Conservation (phyloP, 768 basidiomycete genomes). For the Kwoniella mangroviensis region DNA sequence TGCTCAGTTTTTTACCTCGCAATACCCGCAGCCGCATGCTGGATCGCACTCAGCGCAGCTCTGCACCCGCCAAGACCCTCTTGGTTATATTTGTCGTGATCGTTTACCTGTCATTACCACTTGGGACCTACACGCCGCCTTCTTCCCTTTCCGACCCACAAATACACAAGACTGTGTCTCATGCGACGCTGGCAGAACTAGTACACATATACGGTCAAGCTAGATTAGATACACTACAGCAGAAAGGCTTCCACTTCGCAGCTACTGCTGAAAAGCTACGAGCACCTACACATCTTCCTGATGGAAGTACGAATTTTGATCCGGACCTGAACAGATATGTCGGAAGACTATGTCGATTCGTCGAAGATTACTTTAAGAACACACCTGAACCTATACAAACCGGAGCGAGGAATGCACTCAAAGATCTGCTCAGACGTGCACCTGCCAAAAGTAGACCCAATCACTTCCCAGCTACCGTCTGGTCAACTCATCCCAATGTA, state of each 20-base stretch:
- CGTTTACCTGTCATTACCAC: slow-evolving; percentile 6
- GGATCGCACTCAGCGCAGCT: background rate
- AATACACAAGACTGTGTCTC: background rate
- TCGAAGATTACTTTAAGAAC: slow-evolving; percentile 3
- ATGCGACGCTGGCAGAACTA: slow-evolving; percentile 5
- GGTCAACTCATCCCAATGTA: slow-evolving; percentile 22
- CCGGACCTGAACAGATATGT: slow-evolving; percentile 4
- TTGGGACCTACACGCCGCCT: background rate
- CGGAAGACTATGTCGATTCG: slow-evolving; percentile 4
- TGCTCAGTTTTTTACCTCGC: slow-evolving; percentile 2
- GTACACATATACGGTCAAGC: slow-evolving; percentile 17
- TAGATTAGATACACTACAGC: background rate
- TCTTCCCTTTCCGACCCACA: background rate
- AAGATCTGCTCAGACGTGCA: background rate
- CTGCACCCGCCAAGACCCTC: slow-evolving; percentile 8
- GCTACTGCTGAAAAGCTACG: slow-evolving; percentile 12
- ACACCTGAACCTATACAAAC: background rate
- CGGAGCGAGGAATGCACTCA: slow-evolving; percentile 7
- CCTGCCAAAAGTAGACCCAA: slow-evolving; percentile 2
- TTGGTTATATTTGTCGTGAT: slow-evolving; percentile 2
- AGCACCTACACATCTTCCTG: slow-evolving; percentile 10
- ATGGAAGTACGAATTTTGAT: slow-evolving; percentile 17
- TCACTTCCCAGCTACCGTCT: slow-evolving; percentile 23
- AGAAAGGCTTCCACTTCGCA: slow-evolving; percentile 4
- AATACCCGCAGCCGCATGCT: background rate